Evolutionary conservation across 2,329 filamentous ascomycete genomes (phyloP), one percentile per base, ranked within the genome.

Genomic region (Aspergillus ochraceus): DNA sequence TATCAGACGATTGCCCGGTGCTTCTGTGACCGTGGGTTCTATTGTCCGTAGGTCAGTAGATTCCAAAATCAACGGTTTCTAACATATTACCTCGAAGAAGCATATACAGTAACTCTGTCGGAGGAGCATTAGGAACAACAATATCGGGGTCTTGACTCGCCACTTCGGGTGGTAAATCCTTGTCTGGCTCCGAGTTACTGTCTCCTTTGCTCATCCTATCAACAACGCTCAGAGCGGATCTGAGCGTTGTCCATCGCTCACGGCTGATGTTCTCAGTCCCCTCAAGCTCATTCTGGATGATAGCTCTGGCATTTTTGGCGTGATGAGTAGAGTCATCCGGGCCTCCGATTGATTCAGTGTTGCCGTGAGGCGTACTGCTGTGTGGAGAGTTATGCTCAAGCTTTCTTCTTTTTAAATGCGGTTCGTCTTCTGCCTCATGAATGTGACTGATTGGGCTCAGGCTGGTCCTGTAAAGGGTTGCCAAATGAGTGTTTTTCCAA

Each of bases 101-200:
- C 68, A 70, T 70, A 9, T 66, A 68, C 6, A 69, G 24, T 10
- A 70, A 30, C 54, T 71, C 68, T n/a, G 59, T 52, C 3, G 67
- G 58, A 9, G 69, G 69, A 17, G 30, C 14, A 22, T 55, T 52
- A 2, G 62, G 60, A 20, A 54, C 17, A n/a, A 59, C 26, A 24
- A 58, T 56, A 6, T 64, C 56, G n/a, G 55, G 42, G 19, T 54
- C 45, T 36, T 22, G 6, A 51, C 50, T 47, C 19, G 1, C n/a
- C 29, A 6, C 10, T 9, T 32, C 29, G 32, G 50, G 36, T 8
- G 29, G n/a, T 45, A 19, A 55, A 49, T 42, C 20, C 46, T 45
- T 19, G 10, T 19, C 53, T 17, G 26, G 9, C 19, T 36, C 39
- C 6, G 26, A n/a, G 19, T 36, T 24, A 20, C 29, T 24, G 22